Evolutionary conservation across 129 eudicot genomes (phyloP).

Genomic region (Silybum marianum): DNA sequence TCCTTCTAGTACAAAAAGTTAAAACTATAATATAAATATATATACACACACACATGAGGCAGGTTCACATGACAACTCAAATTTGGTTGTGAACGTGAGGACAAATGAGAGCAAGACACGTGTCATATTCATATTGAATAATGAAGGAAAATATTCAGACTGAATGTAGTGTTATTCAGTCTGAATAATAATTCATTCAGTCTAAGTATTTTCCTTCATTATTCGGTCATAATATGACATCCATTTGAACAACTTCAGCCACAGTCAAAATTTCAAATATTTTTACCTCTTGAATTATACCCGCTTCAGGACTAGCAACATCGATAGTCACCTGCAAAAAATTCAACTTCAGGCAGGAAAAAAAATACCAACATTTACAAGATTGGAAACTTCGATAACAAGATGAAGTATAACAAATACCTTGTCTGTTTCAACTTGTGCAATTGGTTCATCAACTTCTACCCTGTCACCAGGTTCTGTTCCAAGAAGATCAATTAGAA

Average conservation of each 20-base stretch:
- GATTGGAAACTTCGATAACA: conserved; percentile 4
- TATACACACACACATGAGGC: too few relatives aligned
- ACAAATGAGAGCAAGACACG: too few relatives aligned
- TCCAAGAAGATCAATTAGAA: conserved; percentile 17
- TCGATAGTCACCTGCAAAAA: conserved; percentile 79
- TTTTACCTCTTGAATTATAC: conserved; percentile 79
- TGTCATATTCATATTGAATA: too few relatives aligned
- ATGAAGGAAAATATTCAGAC: too few relatives aligned
- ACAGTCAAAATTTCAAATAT: background rate
- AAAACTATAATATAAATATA: too few relatives aligned
- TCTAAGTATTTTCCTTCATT: too few relatives aligned
- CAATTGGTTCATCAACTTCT: conserved; percentile 91
- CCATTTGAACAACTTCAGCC: background rate
- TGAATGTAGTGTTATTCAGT: too few relatives aligned
- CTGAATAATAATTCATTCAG: too few relatives aligned
- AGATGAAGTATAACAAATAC: conserved; percentile 32
- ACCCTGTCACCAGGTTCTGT: conserved; percentile 98
- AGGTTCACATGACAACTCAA: too few relatives aligned
- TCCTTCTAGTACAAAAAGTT: too few relatives aligned
- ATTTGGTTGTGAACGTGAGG: too few relatives aligned
- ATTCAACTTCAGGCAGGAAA: conserved; percentile 29
- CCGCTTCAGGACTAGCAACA: conserved; percentile 94
- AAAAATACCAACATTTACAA: background rate
- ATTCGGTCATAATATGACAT: too few relatives aligned
- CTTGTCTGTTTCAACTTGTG: conserved; percentile 97